Evolutionary conservation across 2,329 filamentous ascomycete genomes (phyloP).

Genomic region (Pochonia chlamydosporia): DNA sequence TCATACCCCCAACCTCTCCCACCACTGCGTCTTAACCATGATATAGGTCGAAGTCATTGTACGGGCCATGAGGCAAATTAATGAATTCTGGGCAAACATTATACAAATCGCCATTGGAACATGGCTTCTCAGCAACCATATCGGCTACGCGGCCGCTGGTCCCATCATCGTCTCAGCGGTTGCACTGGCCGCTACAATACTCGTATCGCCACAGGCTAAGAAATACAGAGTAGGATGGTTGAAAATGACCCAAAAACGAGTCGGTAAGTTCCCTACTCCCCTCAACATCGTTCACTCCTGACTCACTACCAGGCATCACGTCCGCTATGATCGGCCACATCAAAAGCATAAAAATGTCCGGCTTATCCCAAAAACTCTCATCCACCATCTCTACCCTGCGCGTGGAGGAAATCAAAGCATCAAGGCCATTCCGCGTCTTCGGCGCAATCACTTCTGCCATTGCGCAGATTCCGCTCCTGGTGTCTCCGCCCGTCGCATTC

Average conservation of each 20-base stretch:
- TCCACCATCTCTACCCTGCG: constrained; percentile 23
- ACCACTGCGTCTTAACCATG: neutral
- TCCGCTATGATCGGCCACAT: constrained; percentile 31
- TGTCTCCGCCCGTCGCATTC: constrained; percentile 34
- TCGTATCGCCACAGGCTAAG: constrained; percentile 20
- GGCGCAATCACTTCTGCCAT: constrained; percentile 28
- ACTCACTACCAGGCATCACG: constrained; percentile 16
- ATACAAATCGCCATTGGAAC: constrained; percentile 28
- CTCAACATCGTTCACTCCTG: too few species aligned
- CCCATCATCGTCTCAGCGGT: constrained; percentile 25
- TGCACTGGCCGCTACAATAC: constrained; percentile 20
- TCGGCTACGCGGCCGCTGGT: constrained; percentile 27
- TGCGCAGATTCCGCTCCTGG: constrained; percentile 24
- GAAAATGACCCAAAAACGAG: constrained; percentile 19
- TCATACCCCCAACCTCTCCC: neutral
- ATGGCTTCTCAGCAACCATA: constrained; percentile 25
- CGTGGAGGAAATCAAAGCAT: constrained; percentile 28
- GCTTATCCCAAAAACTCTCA: constrained; percentile 25
- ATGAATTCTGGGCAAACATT: constrained; percentile 31
- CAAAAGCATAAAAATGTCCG: constrained; percentile 37
- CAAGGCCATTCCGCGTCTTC: constrained; percentile 27
- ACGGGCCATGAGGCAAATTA: constrained; percentile 26
- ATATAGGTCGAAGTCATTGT: constrained; percentile 30
- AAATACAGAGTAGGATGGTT: constrained; percentile 23
- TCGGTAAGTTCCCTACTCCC: constrained; percentile 18